Percentiles rank a stretch among this genome's conserved stretches.
phyloP scores from a whole-genome alignment of 176 grass and related monocot species.

The Calamus simplicifolius region DNA sequence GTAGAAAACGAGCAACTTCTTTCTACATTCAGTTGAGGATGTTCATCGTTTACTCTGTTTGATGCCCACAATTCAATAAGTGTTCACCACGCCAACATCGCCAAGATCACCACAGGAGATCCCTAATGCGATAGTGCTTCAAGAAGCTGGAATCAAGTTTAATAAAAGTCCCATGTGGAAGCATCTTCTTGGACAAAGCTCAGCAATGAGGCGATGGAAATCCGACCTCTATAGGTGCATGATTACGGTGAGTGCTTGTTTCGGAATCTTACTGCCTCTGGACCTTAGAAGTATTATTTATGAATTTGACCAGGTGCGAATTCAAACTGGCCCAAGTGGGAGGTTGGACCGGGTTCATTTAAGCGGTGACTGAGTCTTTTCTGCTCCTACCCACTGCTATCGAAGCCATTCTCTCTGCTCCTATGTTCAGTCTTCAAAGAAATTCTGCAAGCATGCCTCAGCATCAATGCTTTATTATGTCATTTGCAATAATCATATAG shows the following conservation, averaged over 20 bases:
- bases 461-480: no score
- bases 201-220: slow-evolving; percentile 1
- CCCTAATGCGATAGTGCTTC: not conserved
- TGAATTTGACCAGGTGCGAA: no score
- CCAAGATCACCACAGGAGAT: not conserved
- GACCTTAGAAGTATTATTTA: not conserved
- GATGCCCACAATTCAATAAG: not conserved
- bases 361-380: no score
- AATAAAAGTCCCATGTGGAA: not conserved
- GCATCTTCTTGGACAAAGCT: slow-evolving; percentile 12
- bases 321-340: no score
- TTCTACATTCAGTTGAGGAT: not conserved
- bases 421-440: no score
- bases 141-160: not conserved
- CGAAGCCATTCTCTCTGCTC: no score
- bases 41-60: slow-evolving; percentile 9
- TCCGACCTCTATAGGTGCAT: not conserved
- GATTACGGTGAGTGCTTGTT: not conserved
- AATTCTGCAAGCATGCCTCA: no score
- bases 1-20: not conserved
- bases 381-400: no score
- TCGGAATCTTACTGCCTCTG: slow-evolving; percentile 13
- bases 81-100: not conserved
- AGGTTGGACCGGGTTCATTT: no score
- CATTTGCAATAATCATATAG: no score